phyloP scores from a whole-genome alignment of 176 grass and related monocot species.

The Phragmites australis region DNA sequence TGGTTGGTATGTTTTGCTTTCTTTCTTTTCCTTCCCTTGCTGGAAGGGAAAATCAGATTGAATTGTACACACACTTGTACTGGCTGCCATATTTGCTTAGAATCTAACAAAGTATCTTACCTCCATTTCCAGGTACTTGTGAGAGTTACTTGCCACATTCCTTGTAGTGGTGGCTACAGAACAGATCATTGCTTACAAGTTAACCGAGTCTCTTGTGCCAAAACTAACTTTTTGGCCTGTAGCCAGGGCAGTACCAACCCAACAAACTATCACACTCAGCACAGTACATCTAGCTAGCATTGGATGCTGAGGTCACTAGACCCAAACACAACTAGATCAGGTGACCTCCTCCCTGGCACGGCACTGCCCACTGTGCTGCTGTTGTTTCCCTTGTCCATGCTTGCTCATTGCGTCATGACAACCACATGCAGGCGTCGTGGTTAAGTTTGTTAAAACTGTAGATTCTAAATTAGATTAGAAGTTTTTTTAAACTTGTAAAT shows the following conservation, averaged over 20 bases:
- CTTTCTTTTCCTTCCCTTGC: background rate
- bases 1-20: background rate
- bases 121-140: background rate
- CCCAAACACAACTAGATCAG: slow-evolving; percentile 19
- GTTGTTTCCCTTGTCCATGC: background rate
- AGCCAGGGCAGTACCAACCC: background rate
- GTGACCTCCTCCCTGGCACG: background rate
- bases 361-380: background rate
- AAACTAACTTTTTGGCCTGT: background rate
- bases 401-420: background rate
- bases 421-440: background rate
- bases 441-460: too few species aligned
- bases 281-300: background rate
- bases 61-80: background rate
- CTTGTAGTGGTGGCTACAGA: background rate
- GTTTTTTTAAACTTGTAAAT: too few species aligned
- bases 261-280: background rate
- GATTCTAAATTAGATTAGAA: too few species aligned
- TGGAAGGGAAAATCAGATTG: background rate
- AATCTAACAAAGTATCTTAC: slow-evolving; percentile 22
- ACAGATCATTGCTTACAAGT: slow-evolving; percentile 19
- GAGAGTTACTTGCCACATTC: slow-evolving; percentile 31
- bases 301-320: slow-evolving; percentile 41
- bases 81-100: background rate
- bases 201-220: slow-evolving; percentile 14